phyloP scores from a whole-genome alignment of 2,329 filamentous ascomycete species.

The Ceratocystis destructans region DNA sequence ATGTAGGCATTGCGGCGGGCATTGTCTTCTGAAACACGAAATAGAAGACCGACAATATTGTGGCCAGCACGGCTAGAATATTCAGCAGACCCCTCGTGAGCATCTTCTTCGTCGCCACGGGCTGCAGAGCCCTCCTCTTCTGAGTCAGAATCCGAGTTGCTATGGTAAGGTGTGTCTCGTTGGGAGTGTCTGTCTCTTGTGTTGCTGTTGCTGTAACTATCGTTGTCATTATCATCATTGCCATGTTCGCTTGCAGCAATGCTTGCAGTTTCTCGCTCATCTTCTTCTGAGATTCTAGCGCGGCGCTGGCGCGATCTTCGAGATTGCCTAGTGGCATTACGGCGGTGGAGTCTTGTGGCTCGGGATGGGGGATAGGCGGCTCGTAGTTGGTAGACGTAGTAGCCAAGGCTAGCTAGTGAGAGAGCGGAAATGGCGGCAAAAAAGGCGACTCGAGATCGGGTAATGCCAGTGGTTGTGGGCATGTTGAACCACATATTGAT shows the following conservation, averaged over 20 bases:
- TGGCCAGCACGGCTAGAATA: constrained; percentile 47
- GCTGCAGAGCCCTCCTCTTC: constrained; percentile 13
- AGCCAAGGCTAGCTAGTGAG: constrained; percentile 43
- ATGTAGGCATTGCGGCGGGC: constrained; percentile 78
- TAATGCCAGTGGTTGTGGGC: constrained; percentile 40
- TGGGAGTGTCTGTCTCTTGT: not conserved
- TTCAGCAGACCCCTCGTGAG: constrained; percentile 32
- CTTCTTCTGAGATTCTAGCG: constrained; percentile 3
- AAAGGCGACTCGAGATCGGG: constrained; percentile 41
- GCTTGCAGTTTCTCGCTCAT: constrained; percentile 4
- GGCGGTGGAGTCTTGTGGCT: constrained; percentile 39
- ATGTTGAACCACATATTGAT: constrained; percentile 34
- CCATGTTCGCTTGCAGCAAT: not conserved
- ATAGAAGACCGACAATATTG: constrained; percentile 72
- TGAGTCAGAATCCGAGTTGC: not conserved
- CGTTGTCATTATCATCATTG: constrained; percentile 5
- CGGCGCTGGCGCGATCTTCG: constrained; percentile 24
- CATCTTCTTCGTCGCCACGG: constrained; percentile 28
- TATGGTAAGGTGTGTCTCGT: not conserved
- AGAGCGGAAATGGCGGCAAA: constrained; percentile 39
- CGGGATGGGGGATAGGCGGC: constrained; percentile 19
- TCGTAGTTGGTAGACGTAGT: constrained; percentile 28
- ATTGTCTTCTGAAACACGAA: constrained; percentile 87
- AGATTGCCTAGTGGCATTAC: constrained; percentile 50
- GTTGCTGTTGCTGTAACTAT: constrained; percentile 28